Evolutionary conservation across 257 asterid genomes (phyloP).

Genomic region (Penstemon barbatus): DNA sequence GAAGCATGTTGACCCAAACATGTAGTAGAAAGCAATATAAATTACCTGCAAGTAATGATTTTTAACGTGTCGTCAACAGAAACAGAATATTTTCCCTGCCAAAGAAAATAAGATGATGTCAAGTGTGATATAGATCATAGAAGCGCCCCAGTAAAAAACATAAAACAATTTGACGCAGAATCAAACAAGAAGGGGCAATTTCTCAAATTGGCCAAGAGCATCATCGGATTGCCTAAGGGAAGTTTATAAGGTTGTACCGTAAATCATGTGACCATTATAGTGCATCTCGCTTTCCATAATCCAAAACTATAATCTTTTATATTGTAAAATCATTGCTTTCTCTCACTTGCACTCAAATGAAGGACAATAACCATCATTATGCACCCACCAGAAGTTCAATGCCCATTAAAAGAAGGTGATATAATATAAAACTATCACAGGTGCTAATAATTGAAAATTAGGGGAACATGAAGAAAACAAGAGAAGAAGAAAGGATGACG

Average conservation of each 20-base stretch:
- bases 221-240: background rate
- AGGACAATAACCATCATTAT: constrained; percentile 1
- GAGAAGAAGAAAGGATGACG: no score
- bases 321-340: background rate
- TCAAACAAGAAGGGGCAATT: background rate
- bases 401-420: background rate
- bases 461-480: background rate
- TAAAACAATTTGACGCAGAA: constrained; percentile 16
- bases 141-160: constrained; percentile 13
- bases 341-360: background rate
- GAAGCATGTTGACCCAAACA: constrained; percentile 1
- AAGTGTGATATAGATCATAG: background rate
- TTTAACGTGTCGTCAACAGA: constrained; percentile 79
- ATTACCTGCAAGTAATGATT: constrained; percentile 76
- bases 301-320: background rate
- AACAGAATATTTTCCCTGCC: constrained; percentile 68
- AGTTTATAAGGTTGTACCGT: constrained; percentile 12
- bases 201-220: constrained; percentile 19
- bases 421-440: constrained; percentile 8
- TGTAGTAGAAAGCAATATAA: constrained; percentile 21
- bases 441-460: constrained; percentile 1
- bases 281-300: background rate
- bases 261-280: background rate
- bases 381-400: constrained; percentile 8
- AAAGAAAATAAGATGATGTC: constrained; percentile 29